Base-by-base conservation (phyloP, 306 rosid genomes). In the Vachellia collinsii region DNA sequence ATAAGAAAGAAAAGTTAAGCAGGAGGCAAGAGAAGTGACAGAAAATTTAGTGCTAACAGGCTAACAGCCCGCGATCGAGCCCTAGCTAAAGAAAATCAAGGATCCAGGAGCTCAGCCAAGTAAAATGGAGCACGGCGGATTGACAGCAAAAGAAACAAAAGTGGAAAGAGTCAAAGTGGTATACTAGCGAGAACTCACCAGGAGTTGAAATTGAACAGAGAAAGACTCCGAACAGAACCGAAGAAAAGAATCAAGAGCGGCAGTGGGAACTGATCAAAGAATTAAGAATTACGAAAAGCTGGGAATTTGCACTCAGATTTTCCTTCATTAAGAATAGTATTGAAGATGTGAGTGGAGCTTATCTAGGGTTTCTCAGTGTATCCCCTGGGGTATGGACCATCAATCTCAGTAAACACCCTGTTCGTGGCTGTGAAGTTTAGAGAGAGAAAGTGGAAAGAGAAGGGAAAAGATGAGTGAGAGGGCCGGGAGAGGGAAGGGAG, bases 381-480 rank as follows among this genome's bases (percentile, higher is more conserved):
- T 61, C 19, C 3, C 43, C 64, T 8, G n/a, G 54, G 48, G 16
- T 11, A 62, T 23, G 29, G 61, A 2, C 22, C 48, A 65, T 58
- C 72, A 16, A 8, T 36, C 59, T 64, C 85, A 70, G 87, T 56
- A 74, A 16, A 37, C 81, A 76, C 82, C 51, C 89, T 76, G 86
- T 83, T 82, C 82, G 76, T 85, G 90, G 85, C 83, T 70, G 86
- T 7, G 74, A 44, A 56, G 81, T 63, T 78, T 88, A 86, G 93
- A 89, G 94, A 88, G 91, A 91, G 92, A 85, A 67, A 79, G 85
- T 76, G 73, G 85, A 80, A 84, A 83, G 86, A 62, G 84, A 73
- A 16, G 29, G 47, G 46, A 34, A 72, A 50, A 34, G 54, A 69
- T 42, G 77, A 72, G 77, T 34, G 72, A 69, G 88, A 64, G 78